Evolutionary conservation across 108 stramenopile genomes (phyloP).

Genomic region (Nitzschia putrida): DNA sequence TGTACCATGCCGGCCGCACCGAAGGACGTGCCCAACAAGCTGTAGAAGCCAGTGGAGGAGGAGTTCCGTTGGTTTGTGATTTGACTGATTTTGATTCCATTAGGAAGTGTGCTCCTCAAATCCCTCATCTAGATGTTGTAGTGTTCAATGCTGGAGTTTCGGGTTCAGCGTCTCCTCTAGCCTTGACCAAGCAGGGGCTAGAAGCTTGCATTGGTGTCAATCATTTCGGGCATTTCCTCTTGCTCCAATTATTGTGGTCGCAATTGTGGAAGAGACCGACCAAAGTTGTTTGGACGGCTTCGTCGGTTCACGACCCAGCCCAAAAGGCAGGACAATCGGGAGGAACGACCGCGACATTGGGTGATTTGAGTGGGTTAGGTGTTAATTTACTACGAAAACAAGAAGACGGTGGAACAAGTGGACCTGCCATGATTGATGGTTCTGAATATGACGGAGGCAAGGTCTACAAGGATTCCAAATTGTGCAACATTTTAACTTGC

Average conservation of each 20-base stretch:
- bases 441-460: conserved; percentile 57
- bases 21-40: conserved; percentile 50
- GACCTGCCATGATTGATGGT: conserved; percentile 68
- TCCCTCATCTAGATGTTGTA: conserved; percentile 48
- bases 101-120: conserved; percentile 19
- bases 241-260: conserved; percentile 59
- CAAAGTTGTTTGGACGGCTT: conserved; percentile 57
- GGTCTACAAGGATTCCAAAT: conserved; percentile 70
- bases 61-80: conserved; percentile 55
- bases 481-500: conserved; percentile 64
- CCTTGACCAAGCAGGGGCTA: conserved; percentile 48
- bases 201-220: conserved; percentile 80
- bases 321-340: conserved; percentile 46
- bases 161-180: conserved; percentile 34
- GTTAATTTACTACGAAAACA: conserved; percentile 4
- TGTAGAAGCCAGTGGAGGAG: conserved; percentile 28
- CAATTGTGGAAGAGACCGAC: background rate
- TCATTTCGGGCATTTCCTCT: conserved; percentile 86
- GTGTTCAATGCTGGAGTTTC: conserved; percentile 70
- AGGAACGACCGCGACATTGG: conserved; percentile 57
- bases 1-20: conserved; percentile 53
- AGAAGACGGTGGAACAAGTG: background rate
- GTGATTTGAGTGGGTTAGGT: conserved; percentile 56
- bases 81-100: conserved; percentile 49
- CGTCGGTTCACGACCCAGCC: conserved; percentile 62